Conservation (phyloP, 2,329 filamentous ascomycete genomes). For the Fonsecaea pedrosoi region DNA sequence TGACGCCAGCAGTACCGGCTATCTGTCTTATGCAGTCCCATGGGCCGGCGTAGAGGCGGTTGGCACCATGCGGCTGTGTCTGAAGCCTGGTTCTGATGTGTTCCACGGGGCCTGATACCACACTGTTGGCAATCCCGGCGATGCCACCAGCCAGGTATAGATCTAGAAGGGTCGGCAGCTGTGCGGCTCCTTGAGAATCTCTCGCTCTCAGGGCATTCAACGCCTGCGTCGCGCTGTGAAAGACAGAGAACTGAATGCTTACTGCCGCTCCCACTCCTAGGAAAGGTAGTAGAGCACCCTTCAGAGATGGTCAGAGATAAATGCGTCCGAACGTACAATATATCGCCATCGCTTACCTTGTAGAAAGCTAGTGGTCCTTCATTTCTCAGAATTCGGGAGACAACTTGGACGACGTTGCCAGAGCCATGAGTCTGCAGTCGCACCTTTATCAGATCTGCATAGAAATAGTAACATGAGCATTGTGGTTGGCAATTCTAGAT, state of each 20-base stretch:
- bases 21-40: constrained; percentile 27
- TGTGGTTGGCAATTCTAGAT: neutral
- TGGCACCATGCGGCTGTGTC: constrained; percentile 18
- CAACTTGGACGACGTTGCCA: constrained; percentile 19
- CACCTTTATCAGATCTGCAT: constrained; percentile 27
- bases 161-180: neutral
- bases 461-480: neutral
- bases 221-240: constrained; percentile 20
- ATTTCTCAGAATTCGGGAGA: constrained; percentile 1
- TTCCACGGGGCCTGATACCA: constrained; percentile 25
- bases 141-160: constrained; percentile 23
- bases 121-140: constrained; percentile 26
- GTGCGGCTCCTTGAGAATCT: neutral
- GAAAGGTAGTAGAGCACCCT: constrained; percentile 13
- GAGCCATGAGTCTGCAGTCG: constrained; percentile 23
- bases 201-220: constrained; percentile 1
- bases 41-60: constrained; percentile 23
- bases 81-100: constrained; percentile 31
- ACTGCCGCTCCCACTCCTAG: constrained; percentile 19
- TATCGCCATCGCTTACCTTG: neutral
- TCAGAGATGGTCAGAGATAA: neutral
- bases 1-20: neutral
- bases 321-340: neutral
- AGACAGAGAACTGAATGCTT: constrained; percentile 28
- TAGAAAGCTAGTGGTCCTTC: constrained; percentile 16